These are phyloP conservation scores for Glycine soja DNA, from an alignment of 306 rosid species.

Conservation along the genomic window DNA sequence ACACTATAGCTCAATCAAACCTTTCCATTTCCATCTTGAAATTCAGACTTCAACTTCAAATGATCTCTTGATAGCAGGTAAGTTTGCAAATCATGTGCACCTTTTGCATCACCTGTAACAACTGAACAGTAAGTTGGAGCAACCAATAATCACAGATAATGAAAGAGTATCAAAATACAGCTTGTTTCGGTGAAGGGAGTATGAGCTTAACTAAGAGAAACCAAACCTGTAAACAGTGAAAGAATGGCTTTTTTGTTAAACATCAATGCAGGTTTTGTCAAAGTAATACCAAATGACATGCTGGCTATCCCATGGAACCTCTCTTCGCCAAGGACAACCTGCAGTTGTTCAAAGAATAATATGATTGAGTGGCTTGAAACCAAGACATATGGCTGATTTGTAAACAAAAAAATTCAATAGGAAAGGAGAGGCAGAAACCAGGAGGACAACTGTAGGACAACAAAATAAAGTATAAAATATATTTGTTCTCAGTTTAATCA, in stretches of 20 bases:
- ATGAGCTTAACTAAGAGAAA: slow-evolving; percentile 10
- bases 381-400: background rate
- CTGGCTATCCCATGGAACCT: slow-evolving; percentile 76
- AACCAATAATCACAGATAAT: slow-evolving; percentile 23
- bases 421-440: background rate
- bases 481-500: background rate
- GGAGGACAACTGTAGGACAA: background rate
- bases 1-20: slow-evolving; percentile 50
- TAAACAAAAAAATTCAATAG: background rate
- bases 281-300: slow-evolving; percentile 77
- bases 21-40: slow-evolving; percentile 80
- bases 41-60: slow-evolving; percentile 73
- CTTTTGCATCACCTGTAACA: slow-evolving; percentile 68
- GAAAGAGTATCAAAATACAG: background rate
- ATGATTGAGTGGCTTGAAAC: slow-evolving; percentile 23
- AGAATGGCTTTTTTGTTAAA: slow-evolving; percentile 58
- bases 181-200: background rate
- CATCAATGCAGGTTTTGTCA: slow-evolving; percentile 70
- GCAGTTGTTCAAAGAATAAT: slow-evolving; percentile 46
- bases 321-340: slow-evolving; percentile 85
- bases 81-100: slow-evolving; percentile 54
- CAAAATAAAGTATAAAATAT: slow-evolving; percentile 10
- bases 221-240: slow-evolving; percentile 63
- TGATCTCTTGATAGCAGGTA: slow-evolving; percentile 80
- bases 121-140: slow-evolving; percentile 20